Evolutionary conservation across 1,139 yeast genomes (phyloP).

Genomic region (Keqinozyma sinolaborantium): DNA sequence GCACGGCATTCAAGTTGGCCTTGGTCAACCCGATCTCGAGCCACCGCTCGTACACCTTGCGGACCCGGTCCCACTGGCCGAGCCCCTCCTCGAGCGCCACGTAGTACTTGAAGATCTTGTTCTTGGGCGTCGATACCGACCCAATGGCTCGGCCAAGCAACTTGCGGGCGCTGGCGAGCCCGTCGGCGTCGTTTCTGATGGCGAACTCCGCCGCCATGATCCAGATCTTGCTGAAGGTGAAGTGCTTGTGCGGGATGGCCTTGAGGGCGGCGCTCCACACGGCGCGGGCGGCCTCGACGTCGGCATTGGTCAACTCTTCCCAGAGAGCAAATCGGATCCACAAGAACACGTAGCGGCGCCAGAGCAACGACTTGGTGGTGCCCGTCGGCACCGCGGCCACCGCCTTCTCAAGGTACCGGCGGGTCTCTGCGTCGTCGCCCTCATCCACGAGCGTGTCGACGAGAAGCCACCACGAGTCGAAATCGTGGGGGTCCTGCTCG

Average conservation of each 20-base stretch:
- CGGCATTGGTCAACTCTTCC: slow-evolving; percentile 50
- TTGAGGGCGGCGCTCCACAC: slow-evolving; percentile 50
- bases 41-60: slow-evolving; percentile 68
- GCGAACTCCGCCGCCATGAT: slow-evolving; percentile 69
- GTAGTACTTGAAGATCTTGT: slow-evolving; percentile 58
- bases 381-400: slow-evolving; percentile 31
- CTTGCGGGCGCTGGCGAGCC: slow-evolving; percentile 55
- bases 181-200: slow-evolving; percentile 47
- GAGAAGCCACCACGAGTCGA: slow-evolving; percentile 82
- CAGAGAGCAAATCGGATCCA: slow-evolving; percentile 69
- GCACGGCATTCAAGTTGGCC: slow-evolving; percentile 35
- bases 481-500: slow-evolving; percentile 49
- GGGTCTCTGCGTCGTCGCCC: slow-evolving; percentile 18
- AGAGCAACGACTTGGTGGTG: slow-evolving; percentile 36
- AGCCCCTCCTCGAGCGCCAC: slow-evolving; percentile 53
- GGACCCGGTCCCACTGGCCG: slow-evolving; percentile 76
- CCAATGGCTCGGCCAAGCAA: slow-evolving; percentile 76
- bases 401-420: slow-evolving; percentile 45
- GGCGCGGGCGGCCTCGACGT: slow-evolving; percentile 44
- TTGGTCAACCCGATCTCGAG: slow-evolving; percentile 50
- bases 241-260: slow-evolving; percentile 52
- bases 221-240: slow-evolving; percentile 79
- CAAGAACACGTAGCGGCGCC: slow-evolving; percentile 69
- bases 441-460: slow-evolving; percentile 44
- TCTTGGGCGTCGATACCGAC: slow-evolving; percentile 35